These are phyloP conservation scores for Helianthus tuberosus DNA, from an alignment of 129 eudicot genomes.

Conservation along the genomic window DNA sequence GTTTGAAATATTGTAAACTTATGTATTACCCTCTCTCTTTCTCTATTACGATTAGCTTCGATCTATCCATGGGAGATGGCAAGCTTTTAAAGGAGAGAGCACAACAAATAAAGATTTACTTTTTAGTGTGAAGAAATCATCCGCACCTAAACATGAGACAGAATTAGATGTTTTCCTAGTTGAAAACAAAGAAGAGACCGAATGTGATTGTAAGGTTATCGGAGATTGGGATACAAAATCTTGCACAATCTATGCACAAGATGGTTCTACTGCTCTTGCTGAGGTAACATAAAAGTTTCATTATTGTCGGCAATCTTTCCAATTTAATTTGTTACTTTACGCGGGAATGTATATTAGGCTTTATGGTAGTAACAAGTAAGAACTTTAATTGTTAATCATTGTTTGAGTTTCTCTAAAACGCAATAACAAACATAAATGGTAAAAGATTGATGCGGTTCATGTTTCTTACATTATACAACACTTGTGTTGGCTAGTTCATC, in stretches of 20 bases:
- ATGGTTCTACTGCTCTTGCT: constrained; percentile 38
- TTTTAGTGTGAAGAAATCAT: constrained; percentile 42
- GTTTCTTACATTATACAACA: neutral
- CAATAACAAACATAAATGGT: neutral
- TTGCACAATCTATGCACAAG: constrained; percentile 37
- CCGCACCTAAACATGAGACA: constrained; percentile 25
- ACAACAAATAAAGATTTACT: constrained; percentile 36
- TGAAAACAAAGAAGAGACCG: constrained; percentile 32
- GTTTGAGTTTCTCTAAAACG: too few relatives aligned
- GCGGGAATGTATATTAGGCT: neutral
- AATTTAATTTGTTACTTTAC: neutral
- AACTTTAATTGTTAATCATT: too few relatives aligned
- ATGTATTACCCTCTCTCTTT: neutral
- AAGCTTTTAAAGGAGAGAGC: constrained; percentile 47
- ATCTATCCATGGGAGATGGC: constrained; percentile 51
- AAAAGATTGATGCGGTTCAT: neutral
- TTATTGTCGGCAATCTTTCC: neutral
- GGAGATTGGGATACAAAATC: constrained; percentile 46
- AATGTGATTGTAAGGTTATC: constrained; percentile 38
- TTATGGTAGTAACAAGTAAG: too few relatives aligned
- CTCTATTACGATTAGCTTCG: constrained; percentile 20
- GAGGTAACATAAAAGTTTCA: constrained; percentile 21
- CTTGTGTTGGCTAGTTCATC: neutral
- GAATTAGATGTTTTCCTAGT: constrained; percentile 40
- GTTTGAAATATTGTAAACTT: neutral